phyloP scores from a whole-genome alignment of 768 basidiomycete genomes.

The Suillus tomentosus region DNA sequence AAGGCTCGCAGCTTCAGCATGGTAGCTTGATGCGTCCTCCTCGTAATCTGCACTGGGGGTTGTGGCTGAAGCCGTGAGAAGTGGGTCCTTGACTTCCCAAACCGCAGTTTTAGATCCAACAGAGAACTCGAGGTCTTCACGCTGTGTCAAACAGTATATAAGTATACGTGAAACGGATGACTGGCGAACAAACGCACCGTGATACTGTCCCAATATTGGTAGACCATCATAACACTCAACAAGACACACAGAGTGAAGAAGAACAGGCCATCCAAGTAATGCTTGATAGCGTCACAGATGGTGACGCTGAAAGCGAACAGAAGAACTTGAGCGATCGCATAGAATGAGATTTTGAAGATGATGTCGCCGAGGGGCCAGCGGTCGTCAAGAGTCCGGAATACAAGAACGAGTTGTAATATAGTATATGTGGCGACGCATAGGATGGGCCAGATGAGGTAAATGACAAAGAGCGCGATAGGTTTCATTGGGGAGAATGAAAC shows the following conservation, averaged over 20 bases:
- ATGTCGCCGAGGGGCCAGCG: constrained; percentile 97
- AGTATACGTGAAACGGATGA: not conserved
- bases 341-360: constrained; percentile 89
- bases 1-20: constrained; percentile 60
- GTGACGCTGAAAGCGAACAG: constrained; percentile 92
- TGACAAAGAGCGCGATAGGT: constrained; percentile 80
- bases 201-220: constrained; percentile 98
- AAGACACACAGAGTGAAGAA: constrained; percentile 96
- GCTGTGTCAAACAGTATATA: constrained; percentile 38
- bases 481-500: constrained; percentile 79
- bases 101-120: constrained; percentile 96
- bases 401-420: constrained; percentile 89
- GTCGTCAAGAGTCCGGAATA: constrained; percentile 96
- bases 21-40: constrained; percentile 57
- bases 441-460: constrained; percentile 90
- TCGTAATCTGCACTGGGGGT: constrained; percentile 36
- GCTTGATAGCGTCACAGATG: constrained; percentile 95
- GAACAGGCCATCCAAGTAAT: constrained; percentile 98
- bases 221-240: constrained; percentile 98
- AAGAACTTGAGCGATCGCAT: constrained; percentile 84
- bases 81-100: constrained; percentile 97
- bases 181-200: constrained; percentile 60
- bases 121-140: constrained; percentile 97
- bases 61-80: constrained; percentile 54
- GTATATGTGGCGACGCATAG: constrained; percentile 86